Evolutionary conservation across 805 yeast genomes (phyloP).

Genomic region (Schwanniomyces yamadae): DNA sequence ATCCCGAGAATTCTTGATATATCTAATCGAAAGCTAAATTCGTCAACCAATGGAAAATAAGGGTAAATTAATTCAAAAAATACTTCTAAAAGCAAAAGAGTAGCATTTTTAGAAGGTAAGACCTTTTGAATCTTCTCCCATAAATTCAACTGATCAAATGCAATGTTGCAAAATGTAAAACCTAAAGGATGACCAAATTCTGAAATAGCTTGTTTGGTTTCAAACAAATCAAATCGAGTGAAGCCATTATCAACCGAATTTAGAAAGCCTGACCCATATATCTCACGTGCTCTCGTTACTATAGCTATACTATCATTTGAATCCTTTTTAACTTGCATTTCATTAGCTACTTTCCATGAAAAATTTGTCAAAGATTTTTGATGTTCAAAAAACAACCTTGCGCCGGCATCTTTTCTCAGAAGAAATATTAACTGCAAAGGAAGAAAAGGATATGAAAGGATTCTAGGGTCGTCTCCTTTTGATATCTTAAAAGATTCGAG

Average conservation of each 20-base stretch:
- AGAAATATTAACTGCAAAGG: too few species aligned
- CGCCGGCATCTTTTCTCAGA: conserved; percentile 8
- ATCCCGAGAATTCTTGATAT: background rate
- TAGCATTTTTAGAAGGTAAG: background rate
- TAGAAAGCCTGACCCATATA: conserved; percentile 6
- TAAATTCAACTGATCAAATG: background rate
- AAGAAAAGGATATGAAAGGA: conserved; percentile 5
- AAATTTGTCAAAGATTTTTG: background rate
- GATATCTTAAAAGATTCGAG: conserved; percentile 3
- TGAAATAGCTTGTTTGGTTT: conserved; percentile 2
- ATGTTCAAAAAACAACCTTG: conserved; percentile 1
- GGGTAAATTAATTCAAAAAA: conserved; percentile 1
- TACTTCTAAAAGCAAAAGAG: background rate
- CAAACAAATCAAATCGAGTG: too few species aligned
- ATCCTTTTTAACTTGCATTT: conserved; percentile 4
- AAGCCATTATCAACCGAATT: conserved; percentile 3
- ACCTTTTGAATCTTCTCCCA: background rate
- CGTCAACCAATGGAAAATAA: conserved; percentile 2
- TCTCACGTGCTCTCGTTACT: conserved; percentile 1
- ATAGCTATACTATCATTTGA: background rate
- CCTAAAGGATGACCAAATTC: background rate
- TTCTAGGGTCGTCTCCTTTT: background rate
- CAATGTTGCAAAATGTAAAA: background rate
- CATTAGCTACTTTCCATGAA: background rate
- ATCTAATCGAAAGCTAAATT: background rate